phyloP scores from a whole-genome alignment of 441 rosid species.

The Euphorbia celastroides region DNA sequence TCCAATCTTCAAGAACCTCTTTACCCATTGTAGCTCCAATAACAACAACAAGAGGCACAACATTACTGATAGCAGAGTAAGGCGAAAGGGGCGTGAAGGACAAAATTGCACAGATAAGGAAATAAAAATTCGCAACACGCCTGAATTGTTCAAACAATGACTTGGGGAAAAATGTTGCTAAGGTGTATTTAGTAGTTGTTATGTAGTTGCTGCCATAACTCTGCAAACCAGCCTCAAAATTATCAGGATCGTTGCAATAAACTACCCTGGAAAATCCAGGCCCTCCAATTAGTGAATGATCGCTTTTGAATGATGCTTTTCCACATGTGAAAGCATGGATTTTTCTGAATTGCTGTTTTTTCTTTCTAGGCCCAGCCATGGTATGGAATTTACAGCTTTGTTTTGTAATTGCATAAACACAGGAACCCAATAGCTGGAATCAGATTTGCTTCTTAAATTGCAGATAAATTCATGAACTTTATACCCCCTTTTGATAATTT shows the following conservation, averaged over 20 bases:
- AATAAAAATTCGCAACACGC: conserved; percentile 87
- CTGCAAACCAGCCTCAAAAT: conserved; percentile 44
- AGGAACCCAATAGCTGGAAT: conserved; percentile 2
- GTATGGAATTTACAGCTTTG: conserved; percentile 10
- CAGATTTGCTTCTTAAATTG: conserved; percentile 5
- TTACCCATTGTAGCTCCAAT: conserved; percentile 85
- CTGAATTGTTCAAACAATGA: conserved; percentile 93
- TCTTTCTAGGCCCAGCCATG: conserved; percentile 50
- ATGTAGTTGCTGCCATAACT: conserved; percentile 61
- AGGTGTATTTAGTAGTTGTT: conserved; percentile 76
- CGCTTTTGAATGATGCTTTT: conserved; percentile 58
- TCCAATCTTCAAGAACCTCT: conserved; percentile 88
- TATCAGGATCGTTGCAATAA: conserved; percentile 69
- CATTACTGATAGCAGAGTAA: conserved; percentile 63
- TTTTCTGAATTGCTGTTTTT: conserved; percentile 53
- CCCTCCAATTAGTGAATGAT: conserved; percentile 83
- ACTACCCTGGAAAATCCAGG: conserved; percentile 92
- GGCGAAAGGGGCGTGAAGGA: conserved; percentile 83
- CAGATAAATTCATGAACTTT: not conserved
- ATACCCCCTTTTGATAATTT: not conserved
- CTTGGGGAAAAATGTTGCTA: conserved; percentile 73
- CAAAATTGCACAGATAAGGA: conserved; percentile 69
- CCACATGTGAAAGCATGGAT: conserved; percentile 68
- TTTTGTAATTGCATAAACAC: conserved; percentile 3
- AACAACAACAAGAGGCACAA: conserved; percentile 73